Evolutionary conservation across 306 rosid species (phyloP).

Genomic region (Amphicarpaea edgeworthii): DNA sequence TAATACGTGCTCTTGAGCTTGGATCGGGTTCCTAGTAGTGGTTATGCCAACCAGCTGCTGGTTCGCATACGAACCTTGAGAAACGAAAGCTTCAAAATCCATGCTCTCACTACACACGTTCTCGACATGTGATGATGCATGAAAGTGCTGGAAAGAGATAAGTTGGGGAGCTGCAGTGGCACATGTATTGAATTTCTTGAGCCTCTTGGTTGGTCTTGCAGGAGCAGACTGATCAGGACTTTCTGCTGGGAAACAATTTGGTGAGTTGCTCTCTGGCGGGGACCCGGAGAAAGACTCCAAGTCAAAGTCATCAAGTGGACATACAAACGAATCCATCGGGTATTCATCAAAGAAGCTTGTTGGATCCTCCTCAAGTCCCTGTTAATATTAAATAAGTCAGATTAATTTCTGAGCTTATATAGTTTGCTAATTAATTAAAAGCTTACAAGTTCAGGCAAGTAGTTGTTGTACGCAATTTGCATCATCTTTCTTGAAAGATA

Average conservation of each 20-base stretch:
- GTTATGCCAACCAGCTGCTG: constrained; percentile 11
- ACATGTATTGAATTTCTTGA: constrained; percentile 24
- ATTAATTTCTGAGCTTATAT: neutral
- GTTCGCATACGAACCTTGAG: constrained; percentile 45
- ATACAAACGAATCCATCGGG: constrained; percentile 43
- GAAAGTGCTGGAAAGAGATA: constrained; percentile 61
- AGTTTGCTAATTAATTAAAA: neutral
- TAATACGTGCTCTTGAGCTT: constrained; percentile 77
- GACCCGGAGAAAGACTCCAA: constrained; percentile 31
- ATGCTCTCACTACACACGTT: constrained; percentile 20
- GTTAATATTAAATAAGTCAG: neutral
- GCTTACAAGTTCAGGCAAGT: constrained; percentile 53
- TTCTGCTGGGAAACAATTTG: constrained; percentile 40
- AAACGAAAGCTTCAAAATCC: constrained; percentile 33
- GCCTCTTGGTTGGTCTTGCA: constrained; percentile 46
- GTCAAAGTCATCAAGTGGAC: constrained; percentile 25
- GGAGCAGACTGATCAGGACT: neutral
- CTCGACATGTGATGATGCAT: constrained; percentile 49
- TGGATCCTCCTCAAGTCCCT: constrained; percentile 50
- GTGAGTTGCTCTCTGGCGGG: constrained; percentile 47
- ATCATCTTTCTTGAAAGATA: constrained; percentile 20
- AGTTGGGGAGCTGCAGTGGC: constrained; percentile 58
- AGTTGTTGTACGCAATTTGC: constrained; percentile 47
- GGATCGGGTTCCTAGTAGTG: constrained; percentile 46
- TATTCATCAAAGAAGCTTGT: constrained; percentile 42